Evolutionary conservation across 441 rosid species (phyloP), one percentile per base, ranked within the genome.

Genomic region (Mallotus repandus): DNA sequence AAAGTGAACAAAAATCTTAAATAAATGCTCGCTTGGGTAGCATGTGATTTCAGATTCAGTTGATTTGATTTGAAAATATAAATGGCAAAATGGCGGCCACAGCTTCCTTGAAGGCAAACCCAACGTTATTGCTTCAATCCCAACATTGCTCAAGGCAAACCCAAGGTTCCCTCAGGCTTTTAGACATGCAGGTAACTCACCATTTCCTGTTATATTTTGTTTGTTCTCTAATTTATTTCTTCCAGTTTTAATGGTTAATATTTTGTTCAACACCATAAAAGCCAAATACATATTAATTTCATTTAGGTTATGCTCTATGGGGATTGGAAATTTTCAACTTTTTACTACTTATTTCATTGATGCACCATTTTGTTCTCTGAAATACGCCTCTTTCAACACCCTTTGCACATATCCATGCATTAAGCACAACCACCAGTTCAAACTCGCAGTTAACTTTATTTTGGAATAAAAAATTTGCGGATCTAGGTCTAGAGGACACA

Each of bases 401-500:
- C 57, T 29, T 15, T 60, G 5, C 72, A 67, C 10, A 32, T 18
- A 25, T 43, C 56, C 48, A 56, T 25, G 25, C 35, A 52, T 21
- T 48, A 22, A 56, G 14, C 60, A 63, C 32, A 49, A n/a, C 49
- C 35, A 19, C 66, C 66, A 65, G 32, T 43, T 29, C 49, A 71
- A n/a, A 15, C 18, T 52, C 29, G 15, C 12, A 11, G 3, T 35
- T 22, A 70, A n/a, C 50, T 57, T n/a, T 29, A 8, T 10, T 54
- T 29, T 68, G 54, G 66, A 55, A 67, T 59, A 35, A 5, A 35
- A 64, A 53, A 2, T 53, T 69, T 32, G 57, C 85, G 89, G 93
- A 91, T 74, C 78, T 91, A 64, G 85, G 88, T 56, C 83, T 86
- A 8, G 89, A 86, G 66, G 96, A 89, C 71, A 89, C 93, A 63